Percentiles rank a stretch among this genome's conserved stretches.
Conservation (phyloP, 495 filamentous ascomycete genomes). For the Ramalina intermedia region DNA sequence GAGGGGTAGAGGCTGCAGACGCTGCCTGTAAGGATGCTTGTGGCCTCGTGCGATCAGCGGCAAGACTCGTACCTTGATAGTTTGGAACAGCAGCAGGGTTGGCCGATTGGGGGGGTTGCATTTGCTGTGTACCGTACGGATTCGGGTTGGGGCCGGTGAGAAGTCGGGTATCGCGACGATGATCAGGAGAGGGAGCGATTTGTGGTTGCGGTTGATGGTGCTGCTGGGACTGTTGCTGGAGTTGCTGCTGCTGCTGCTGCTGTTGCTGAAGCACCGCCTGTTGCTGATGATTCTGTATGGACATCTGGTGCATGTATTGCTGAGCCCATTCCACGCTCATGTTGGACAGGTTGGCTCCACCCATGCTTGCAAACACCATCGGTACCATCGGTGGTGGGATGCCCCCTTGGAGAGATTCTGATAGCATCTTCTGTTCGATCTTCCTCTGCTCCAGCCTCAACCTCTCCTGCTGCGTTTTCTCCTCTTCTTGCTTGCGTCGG, state of each 20-base stretch:
- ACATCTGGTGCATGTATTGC: slow-evolving; percentile 41
- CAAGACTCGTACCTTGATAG: slow-evolving; percentile 17
- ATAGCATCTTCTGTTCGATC: slow-evolving; percentile 72
- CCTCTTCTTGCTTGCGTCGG: slow-evolving; percentile 69
- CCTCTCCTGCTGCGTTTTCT: slow-evolving; percentile 70
- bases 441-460: slow-evolving; percentile 66
- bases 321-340: slow-evolving; percentile 59
- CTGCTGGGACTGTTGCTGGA: slow-evolving; percentile 31
- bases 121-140: slow-evolving; percentile 20
- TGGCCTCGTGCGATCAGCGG: slow-evolving; percentile 20
- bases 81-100: slow-evolving; percentile 9
- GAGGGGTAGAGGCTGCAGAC: slow-evolving; percentile 19
- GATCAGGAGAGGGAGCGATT: slow-evolving; percentile 18
- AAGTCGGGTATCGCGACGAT: slow-evolving; percentile 19
- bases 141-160: slow-evolving; percentile 24
- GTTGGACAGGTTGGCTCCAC: slow-evolving; percentile 45
- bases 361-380: slow-evolving; percentile 76
- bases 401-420: slow-evolving; percentile 63
- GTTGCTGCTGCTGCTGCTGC: slow-evolving; percentile 32
- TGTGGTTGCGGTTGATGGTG: slow-evolving; percentile 31
- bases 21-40: slow-evolving; percentile 17
- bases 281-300: slow-evolving; percentile 38
- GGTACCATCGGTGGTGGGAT: slow-evolving; percentile 80
- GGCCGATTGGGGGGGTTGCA: slow-evolving; percentile 11
- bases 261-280: slow-evolving; percentile 28